Base-by-base conservation (phyloP, 306 rosid genomes). In the Cajanus cajan region DNA sequence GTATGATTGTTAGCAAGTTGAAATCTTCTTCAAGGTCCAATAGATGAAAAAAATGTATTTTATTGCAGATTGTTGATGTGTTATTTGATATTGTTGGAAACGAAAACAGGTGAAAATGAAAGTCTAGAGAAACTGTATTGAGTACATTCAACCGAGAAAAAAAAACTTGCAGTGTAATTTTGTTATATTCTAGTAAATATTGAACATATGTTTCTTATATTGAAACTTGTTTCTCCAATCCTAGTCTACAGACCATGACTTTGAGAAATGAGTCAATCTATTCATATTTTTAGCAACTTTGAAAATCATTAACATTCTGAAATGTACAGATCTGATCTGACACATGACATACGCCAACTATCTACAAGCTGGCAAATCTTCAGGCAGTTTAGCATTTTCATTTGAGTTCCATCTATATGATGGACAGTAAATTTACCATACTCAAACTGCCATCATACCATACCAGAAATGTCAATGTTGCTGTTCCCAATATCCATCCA, bases 21-120 rank as follows among this genome's bases (percentile, higher is more conserved):
- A 65, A 54, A 61, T 45, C 50, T 31, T 8, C 31, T 6, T 13
- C 50, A 54, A 65, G 22, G 69, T 40, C 75, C 16, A 54, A 48
- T 52, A 41, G n/a, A 80, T 28, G 25, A 74, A 15, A 15, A 25
- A 70, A 48, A 47, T 59, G n/a, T 22, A 18, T 73, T 77, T 63
- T 82, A 62, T 40, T 39, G 11, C 70, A 25, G 59, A 28, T 14
- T 52, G 28, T 52, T 3, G 59, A 22, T 19, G 12, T n/a, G n/a
- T n/a, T n/a, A n/a, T n/a, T n/a, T n/a, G n/a, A n/a, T n/a, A n/a
- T n/a, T 19, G 15, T 4, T 54, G 14, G 34, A 40, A 71, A 41
- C 40, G 50, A 34, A 41, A 51, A 58, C 66, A 52, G 18, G 8
- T 5, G 1, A 12, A 39, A 62, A 6, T n/a, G 16, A 64, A 59